These are phyloP conservation scores for Yarrowia bubula DNA, from an alignment of 805 yeast genomes.

Conservation along the genomic window DNA sequence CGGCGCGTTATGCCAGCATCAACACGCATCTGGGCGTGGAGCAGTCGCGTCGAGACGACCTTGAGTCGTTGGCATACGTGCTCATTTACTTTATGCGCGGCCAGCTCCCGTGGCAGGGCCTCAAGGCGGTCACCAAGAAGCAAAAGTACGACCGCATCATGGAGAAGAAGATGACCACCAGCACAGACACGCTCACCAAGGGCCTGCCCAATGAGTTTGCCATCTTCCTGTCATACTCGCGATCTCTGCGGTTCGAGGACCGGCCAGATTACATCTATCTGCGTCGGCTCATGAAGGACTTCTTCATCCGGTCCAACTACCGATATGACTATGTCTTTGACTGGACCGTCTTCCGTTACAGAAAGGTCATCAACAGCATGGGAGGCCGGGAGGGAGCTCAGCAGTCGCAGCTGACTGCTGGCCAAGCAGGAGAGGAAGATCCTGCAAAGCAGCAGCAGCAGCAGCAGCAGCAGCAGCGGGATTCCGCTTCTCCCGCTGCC, in stretches of 20 bases:
- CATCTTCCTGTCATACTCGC: conserved; percentile 82
- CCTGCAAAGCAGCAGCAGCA: conserved; percentile 27
- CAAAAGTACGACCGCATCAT: conserved; percentile 95
- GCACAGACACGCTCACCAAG: conserved; percentile 79
- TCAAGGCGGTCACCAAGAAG: conserved; percentile 94
- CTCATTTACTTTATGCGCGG: conserved; percentile 93
- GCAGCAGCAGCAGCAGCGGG: conserved; percentile 22
- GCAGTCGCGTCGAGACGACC: conserved; percentile 93
- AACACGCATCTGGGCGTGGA: conserved; percentile 97
- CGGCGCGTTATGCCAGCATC: conserved; percentile 93
- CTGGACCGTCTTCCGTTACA: conserved; percentile 86
- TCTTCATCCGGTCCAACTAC: conserved; percentile 83
- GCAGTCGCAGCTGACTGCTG: not conserved
- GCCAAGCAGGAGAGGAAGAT: conserved; percentile 15
- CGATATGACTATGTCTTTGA: conserved; percentile 93
- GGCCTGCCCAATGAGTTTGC: conserved; percentile 91
- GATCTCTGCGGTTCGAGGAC: conserved; percentile 89
- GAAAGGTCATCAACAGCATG: conserved; percentile 31
- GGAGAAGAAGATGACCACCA: conserved; percentile 90
- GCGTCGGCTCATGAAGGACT: conserved; percentile 84
- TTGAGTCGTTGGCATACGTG: conserved; percentile 95
- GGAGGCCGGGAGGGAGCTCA: conserved; percentile 9
- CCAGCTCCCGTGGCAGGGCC: conserved; percentile 97
- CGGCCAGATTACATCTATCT: conserved; percentile 91
- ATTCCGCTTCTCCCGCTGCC: conserved; percentile 23